Conservation (phyloP, 179 eudicot species). For the Spinacia oleracea region DNA sequence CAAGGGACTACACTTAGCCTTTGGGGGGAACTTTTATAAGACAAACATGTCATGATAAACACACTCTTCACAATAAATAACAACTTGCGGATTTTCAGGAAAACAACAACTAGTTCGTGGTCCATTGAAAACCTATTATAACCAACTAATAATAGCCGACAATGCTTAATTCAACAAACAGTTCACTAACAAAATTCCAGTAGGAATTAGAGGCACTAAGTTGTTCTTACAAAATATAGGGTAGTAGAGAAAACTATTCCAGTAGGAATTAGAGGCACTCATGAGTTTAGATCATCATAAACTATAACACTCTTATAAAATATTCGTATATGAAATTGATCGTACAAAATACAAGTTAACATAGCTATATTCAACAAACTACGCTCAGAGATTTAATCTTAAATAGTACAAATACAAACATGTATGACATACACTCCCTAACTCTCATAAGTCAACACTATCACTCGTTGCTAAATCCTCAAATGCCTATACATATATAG, state of each 20-base stretch:
- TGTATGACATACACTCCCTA: neutral
- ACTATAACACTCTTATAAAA: neutral
- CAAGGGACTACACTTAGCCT: no score
- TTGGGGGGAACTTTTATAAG: no score
- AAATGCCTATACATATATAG: neutral
- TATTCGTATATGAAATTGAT: neutral
- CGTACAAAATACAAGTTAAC: neutral
- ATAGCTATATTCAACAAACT: conserved; percentile 1
- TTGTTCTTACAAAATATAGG: neutral
- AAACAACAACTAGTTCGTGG: neutral
- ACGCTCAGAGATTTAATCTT: neutral
- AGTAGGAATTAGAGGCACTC: no score
- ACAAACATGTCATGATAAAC: neutral
- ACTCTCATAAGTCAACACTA: neutral
- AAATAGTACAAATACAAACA: neutral
- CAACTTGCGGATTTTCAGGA: neutral
- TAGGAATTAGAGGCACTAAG: neutral
- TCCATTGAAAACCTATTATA: neutral
- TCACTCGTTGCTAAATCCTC: neutral
- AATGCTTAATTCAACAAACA: neutral
- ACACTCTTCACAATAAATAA: neutral
- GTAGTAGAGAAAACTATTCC: no score
- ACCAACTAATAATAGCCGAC: neutral
- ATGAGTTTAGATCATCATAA: neutral
- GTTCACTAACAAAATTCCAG: neutral